Base-by-base conservation (phyloP, 129 eudicot genomes). In the Escallonia herrerae region DNA sequence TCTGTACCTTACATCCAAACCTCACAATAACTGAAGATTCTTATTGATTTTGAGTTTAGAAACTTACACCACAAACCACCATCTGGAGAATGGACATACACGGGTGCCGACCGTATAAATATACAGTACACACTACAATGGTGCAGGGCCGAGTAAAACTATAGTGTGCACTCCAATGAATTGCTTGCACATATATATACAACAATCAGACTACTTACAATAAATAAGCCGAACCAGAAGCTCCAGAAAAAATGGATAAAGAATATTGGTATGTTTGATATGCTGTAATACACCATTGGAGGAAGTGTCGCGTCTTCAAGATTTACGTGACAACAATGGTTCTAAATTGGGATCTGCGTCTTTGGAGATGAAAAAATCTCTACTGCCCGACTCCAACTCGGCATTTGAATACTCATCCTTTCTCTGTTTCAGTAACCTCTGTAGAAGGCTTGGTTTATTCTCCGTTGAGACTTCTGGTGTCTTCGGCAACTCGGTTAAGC, bases 361-460 rank as follows among this genome's bases (percentile, higher is more conserved):
- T 64, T 72, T 76, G 52, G 76, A 78, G n/a, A 11, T 12, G 64
- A 70, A 11, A 41, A 55, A 54, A 37, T 64, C 78, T 48, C 75
- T 71, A 44, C 62, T 56, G 50, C 96, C 97, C 0, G 82, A 79
- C 71, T 91, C 98, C 77, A 88, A 43, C 48, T 77, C 85, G 6
- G 80, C 65, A 3, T 64, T 64, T 52, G 82, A 65, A 8, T 46
- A 57, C 8, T 79, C 95, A 61, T 85, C 90, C 38, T 57, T 57
- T 66, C 82, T 82, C 51, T 59, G 82, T 39, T 60, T 75, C 64
- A 77, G 40, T 43, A 77, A 51, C 73, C 85, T 80, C 59, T 85
- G 83, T 73, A 83, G 62, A 67, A 78, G 49, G 70, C 82, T 74
- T 12, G 82, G 73, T 56, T 75, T 76, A 49, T 73, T 60, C 7